Evolutionary conservation across 2,329 filamentous ascomycete species (phyloP), one percentile per base, ranked within the genome.

Genomic region (Dendryphion nanum): DNA sequence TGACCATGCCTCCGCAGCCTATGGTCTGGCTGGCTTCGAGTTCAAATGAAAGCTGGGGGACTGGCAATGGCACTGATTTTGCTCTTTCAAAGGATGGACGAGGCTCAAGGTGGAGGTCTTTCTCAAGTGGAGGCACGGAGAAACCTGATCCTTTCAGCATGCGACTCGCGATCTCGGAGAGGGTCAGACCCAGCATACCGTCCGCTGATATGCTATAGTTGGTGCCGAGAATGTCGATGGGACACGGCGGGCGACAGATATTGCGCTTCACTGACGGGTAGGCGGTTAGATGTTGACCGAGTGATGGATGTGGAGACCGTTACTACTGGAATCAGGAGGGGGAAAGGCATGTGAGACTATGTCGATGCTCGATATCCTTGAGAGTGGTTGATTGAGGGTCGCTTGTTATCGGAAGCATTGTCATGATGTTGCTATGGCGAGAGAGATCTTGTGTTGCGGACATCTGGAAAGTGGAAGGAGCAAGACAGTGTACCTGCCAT

Each of bases 311-410:
- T 44, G 53, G 52, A 54, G 57, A 55, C 45, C 45, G 51, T 53
- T 59, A 50, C 48, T 63, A 53, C 47, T 57, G 58, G 47, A 55
- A 55, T 48, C 54, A 59, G n/a, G 10, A 26, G 58, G 45, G 53
- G 40, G 42, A 62, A 63, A 61, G 58, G 57, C 60, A 63, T 64
- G 55, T 59, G 56, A 54, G 55, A 61, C 59, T 59, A 63, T 60
- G 50, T 57, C 53, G 48, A 64, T 66, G 61, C 55, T 64, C 47
- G 49, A 59, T 63, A 65, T 63, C 42, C 50, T 50, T 50, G 35
- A 26, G n/a, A 3, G 46, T 24, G 51, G 47, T 57, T 49, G 47
- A 45, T 50, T 47, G 55, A 55, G 47, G 45, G 43, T 42, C 44
- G 48, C 48, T 50, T 50, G 39, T n/a, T 26, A 12, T 20, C 13